A percentile compares a stretch with the other conserved stretches of the same genome.
These are phyloP conservation scores for Penicillium thymicola DNA, from an alignment of 2,329 filamentous ascomycete genomes.

Conservation along the genomic window DNA sequence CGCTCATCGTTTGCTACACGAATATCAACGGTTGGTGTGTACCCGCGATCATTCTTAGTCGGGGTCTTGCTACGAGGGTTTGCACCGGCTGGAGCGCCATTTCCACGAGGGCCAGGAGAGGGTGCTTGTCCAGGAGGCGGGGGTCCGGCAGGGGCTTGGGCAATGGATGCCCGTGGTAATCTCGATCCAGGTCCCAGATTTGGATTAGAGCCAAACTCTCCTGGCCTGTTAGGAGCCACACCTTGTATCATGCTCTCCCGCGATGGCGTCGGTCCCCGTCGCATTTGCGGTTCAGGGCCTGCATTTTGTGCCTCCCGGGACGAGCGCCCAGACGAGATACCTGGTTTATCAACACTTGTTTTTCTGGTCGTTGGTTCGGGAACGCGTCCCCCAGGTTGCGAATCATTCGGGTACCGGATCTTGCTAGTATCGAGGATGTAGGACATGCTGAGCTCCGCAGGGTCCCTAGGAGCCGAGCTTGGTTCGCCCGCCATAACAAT, in stretches of 20 bases:
- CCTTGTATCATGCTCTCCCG: slow-evolving; percentile 44
- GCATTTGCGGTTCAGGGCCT: slow-evolving; percentile 33
- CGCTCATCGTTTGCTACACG: slow-evolving; percentile 47
- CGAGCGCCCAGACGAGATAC: slow-evolving; percentile 38
- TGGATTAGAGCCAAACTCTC: slow-evolving; percentile 29
- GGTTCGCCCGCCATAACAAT: slow-evolving; percentile 92
- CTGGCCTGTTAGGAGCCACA: slow-evolving; percentile 21
- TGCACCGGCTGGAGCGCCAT: slow-evolving; percentile 32
- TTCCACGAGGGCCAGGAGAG: slow-evolving; percentile 54
- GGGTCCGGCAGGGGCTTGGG: slow-evolving; percentile 60
- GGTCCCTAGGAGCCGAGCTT: slow-evolving; percentile 76
- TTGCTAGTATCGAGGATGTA: slow-evolving; percentile 94
- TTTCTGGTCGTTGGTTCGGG: slow-evolving; percentile 41
- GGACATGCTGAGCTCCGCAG: slow-evolving; percentile 79
- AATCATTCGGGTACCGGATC: slow-evolving; percentile 89
- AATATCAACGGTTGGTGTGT: slow-evolving; percentile 42
- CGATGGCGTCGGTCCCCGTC: slow-evolving; percentile 39
- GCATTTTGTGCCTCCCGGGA: slow-evolving; percentile 44
- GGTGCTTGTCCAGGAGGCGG: slow-evolving; percentile 64
- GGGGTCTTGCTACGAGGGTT: slow-evolving; percentile 50
- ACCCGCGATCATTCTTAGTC: slow-evolving; percentile 47
- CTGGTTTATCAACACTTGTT: slow-evolving; percentile 45
- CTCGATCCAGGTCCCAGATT: slow-evolving; percentile 50
- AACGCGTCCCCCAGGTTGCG: slow-evolving; percentile 42
- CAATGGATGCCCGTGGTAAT: slow-evolving; percentile 57